These are phyloP conservation scores for Xylaria sp. DNA, from an alignment of 2,329 filamentous ascomycete genomes.

Conservation along the genomic window DNA sequence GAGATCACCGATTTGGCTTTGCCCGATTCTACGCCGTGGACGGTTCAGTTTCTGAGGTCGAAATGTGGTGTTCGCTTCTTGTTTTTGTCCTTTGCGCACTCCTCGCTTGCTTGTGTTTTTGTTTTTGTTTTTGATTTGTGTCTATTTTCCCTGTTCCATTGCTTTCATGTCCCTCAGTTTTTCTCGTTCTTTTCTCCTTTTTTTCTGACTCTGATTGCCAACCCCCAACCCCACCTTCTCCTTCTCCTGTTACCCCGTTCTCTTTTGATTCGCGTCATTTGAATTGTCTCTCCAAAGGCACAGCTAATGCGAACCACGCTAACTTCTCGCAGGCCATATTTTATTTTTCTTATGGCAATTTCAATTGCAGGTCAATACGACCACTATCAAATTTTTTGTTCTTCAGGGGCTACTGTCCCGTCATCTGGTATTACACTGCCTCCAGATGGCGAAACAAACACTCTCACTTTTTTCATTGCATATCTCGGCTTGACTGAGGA, in stretches of 20 bases:
- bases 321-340: not conserved
- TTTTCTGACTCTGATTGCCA: too few relatives aligned
- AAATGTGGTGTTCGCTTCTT: slow-evolving; percentile 9
- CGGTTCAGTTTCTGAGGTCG: not conserved
- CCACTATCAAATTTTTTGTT: slow-evolving; percentile 14
- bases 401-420: slow-evolving; percentile 14
- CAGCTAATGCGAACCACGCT: not conserved
- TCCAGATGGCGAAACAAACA: slow-evolving; percentile 5
- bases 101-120: not conserved
- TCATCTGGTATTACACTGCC: slow-evolving; percentile 27
- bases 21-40: slow-evolving; percentile 7
- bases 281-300: not conserved
- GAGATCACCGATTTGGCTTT: slow-evolving; percentile 10
- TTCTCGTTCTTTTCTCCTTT: not conserved
- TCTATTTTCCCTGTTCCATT: not conserved
- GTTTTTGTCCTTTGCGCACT: not conserved
- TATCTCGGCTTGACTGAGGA: slow-evolving; percentile 11
- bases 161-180: too few relatives aligned
- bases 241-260: too few relatives aligned
- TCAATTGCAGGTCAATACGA: not conserved
- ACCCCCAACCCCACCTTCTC: too few relatives aligned
- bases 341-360: not conserved
- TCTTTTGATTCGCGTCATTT: not conserved
- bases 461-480: slow-evolving; percentile 24
- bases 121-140: not conserved